Percentiles rank a stretch among this genome's conserved stretches.
phyloP scores from a whole-genome alignment of 2,329 filamentous ascomycete genomes.

The Botrytis paeoniae region DNA sequence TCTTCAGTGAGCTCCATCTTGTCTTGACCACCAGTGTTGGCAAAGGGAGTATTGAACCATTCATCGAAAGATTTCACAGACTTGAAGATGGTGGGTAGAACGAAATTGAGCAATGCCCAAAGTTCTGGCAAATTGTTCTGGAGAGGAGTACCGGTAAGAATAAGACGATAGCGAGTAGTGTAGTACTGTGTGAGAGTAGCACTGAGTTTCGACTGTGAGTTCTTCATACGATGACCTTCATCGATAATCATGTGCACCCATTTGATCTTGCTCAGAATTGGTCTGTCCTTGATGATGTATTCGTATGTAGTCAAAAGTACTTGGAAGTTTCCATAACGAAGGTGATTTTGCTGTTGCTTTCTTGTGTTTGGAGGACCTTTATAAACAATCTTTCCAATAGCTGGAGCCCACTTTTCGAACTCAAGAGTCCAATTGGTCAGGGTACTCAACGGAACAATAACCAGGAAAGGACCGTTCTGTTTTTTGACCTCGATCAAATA shows the following conservation, averaged over 20 bases:
- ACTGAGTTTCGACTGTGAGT: slow-evolving; percentile 91
- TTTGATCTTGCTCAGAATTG: slow-evolving; percentile 94
- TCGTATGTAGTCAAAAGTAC: slow-evolving; percentile 97
- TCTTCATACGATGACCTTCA: slow-evolving; percentile 99
- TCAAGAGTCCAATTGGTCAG: slow-evolving; percentile 98
- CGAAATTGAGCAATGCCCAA: slow-evolving; percentile 98
- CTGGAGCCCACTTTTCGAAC: slow-evolving; percentile 98
- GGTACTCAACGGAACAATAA: slow-evolving; percentile 95
- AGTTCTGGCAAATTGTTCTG: slow-evolving; percentile 96
- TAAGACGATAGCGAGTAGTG: slow-evolving; percentile 88
- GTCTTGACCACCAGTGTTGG: slow-evolving; percentile 95
- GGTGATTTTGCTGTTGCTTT: slow-evolving; percentile 89
- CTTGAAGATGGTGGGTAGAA: slow-evolving; percentile 97
- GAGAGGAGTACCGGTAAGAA: slow-evolving; percentile 93
- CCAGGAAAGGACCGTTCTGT: slow-evolving; percentile 87
- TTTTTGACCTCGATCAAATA: slow-evolving; percentile 96
- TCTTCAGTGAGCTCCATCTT: slow-evolving; percentile 99
- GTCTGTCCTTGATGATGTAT: slow-evolving; percentile 98
- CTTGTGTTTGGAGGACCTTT: slow-evolving; percentile 88
- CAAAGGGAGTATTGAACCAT: slow-evolving; percentile 99
- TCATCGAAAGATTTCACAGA: slow-evolving; percentile 98
- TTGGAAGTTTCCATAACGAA: slow-evolving; percentile 93
- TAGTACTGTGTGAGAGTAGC: slow-evolving; percentile 95
- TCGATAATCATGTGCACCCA: slow-evolving; percentile 99
- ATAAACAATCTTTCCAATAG: slow-evolving; percentile 84